Percentiles rank a stretch among this genome's conserved stretches.
Evolutionary conservation across 768 basidiomycete species (phyloP).

Genomic region (Serendipita vermifera): DNA sequence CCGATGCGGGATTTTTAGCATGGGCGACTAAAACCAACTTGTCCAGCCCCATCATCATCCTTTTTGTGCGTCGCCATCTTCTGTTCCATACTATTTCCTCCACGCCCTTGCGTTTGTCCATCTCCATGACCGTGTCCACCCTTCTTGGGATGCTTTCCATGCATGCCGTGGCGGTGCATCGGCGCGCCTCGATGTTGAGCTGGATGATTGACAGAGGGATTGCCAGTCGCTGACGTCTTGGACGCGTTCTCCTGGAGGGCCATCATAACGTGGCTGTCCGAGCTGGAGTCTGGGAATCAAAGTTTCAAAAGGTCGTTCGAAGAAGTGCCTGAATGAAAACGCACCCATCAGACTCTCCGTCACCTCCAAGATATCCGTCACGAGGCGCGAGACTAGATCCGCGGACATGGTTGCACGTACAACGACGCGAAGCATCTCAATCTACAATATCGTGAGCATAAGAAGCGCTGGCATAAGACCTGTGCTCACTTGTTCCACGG

Average conservation of each 20-base stretch:
- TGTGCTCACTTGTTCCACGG: slow-evolving; percentile 22
- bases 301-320: not conserved
- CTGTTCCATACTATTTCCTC: not conserved
- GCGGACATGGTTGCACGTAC: slow-evolving; percentile 45
- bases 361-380: slow-evolving; percentile 55
- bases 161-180: not conserved
- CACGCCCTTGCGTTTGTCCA: not conserved
- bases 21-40: slow-evolving; percentile 7
- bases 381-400: slow-evolving; percentile 51
- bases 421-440: slow-evolving; percentile 49
- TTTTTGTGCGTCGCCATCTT: not conserved
- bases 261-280: not conserved
- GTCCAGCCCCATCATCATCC: not conserved
- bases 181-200: slow-evolving; percentile 1
- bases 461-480: slow-evolving; percentile 16
- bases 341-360: slow-evolving; percentile 43
- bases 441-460: slow-evolving; percentile 19
- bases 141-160: not conserved
- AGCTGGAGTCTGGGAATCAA: not conserved
- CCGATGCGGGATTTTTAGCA: no score
- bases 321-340: not conserved
- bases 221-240: not conserved
- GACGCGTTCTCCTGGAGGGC: not conserved
- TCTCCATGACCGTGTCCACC: not conserved
- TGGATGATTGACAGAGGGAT: not conserved